Evolutionary conservation across 202 grass and related monocot genomes (phyloP).

Genomic region (Setaria italica): DNA sequence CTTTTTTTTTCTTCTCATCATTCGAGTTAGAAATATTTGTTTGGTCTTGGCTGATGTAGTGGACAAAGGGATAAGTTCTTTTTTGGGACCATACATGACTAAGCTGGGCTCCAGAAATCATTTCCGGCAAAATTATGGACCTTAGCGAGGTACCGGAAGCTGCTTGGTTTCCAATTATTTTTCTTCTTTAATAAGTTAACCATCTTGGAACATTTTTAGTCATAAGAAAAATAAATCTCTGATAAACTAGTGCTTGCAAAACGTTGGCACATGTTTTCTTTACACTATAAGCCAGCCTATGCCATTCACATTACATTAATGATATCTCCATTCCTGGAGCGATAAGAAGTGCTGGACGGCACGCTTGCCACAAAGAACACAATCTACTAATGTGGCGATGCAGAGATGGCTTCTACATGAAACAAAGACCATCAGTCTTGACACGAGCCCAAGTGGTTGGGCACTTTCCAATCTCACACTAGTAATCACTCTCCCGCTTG

Average conservation of each 20-base stretch:
- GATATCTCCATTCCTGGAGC: neutral
- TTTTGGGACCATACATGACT: constrained; percentile 32
- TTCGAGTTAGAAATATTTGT: neutral
- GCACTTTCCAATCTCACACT: constrained; percentile 15
- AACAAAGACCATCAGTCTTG: neutral
- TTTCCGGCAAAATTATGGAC: constrained; percentile 46
- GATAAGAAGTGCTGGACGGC: neutral
- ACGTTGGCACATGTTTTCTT: neutral
- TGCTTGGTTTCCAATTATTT: neutral
- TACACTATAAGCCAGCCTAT: neutral
- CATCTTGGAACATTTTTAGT: neutral
- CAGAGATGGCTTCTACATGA: neutral
- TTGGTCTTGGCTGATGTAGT: neutral
- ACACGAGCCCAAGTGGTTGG: constrained; percentile 17
- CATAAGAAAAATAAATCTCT: neutral
- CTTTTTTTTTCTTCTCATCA: neutral
- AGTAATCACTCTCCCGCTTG: neutral
- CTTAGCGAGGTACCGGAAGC: constrained; percentile 20
- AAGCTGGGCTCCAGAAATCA: constrained; percentile 34
- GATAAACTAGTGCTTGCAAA: neutral
- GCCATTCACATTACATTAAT: neutral
- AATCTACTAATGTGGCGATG: neutral
- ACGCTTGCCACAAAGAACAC: neutral
- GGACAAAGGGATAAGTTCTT: neutral
- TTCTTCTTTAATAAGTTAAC: neutral